Base-by-base conservation (phyloP, 225 moss, liverwort and hornwort species). In the Physcomitrellopsis africana region DNA sequence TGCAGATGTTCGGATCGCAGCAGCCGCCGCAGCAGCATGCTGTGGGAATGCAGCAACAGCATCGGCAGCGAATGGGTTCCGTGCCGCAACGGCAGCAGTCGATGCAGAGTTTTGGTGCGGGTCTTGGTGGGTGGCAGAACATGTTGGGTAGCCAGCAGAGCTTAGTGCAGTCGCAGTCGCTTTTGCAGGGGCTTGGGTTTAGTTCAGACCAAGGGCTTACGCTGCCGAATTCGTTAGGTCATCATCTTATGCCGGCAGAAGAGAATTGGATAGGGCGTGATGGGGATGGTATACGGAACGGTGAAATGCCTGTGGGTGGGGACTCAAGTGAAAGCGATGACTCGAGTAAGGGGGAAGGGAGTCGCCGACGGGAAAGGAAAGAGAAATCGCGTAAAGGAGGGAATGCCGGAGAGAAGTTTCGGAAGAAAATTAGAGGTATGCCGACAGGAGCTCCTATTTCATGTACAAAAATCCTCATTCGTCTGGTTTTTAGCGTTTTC, bases 261-360 rank as follows among this genome's bases (percentile, higher is more conserved):
- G 79, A 80, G 60, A 87, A 82, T 71, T 84, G 87, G 87, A 74
- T 77, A 49, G 74, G 74, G 10, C 82, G 84, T 49, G 87, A 80
- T 53, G 79, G 79, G 22, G 79, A 79, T 20, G 67, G 70, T 2
- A 77, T 82, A 48, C 81, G 77, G 10, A 74, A 70, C 1, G 77
- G 84, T 69, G 77, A 77, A 68, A 74, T 84, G 79, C 84, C 84
- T 42, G 26, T 87, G 48, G 77, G 79, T 49, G 87, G 74, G 41
- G 84, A 82, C 71, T 84, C 81, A n/a, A 84, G 87, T 65, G 84
- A 82, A 19, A 87, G 84, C 74, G 84, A 84, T 57, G 79, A 82
- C 8, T 84, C 84, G 4, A 75, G 57, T 55, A 82, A 84, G 51
- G 76, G 76, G 1, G 86, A 69, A 49, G 27, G 62, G 58, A 57